phyloP scores from a whole-genome alignment of 2,329 filamentous ascomycete species.

The Talaromyces funiculosus region DNA sequence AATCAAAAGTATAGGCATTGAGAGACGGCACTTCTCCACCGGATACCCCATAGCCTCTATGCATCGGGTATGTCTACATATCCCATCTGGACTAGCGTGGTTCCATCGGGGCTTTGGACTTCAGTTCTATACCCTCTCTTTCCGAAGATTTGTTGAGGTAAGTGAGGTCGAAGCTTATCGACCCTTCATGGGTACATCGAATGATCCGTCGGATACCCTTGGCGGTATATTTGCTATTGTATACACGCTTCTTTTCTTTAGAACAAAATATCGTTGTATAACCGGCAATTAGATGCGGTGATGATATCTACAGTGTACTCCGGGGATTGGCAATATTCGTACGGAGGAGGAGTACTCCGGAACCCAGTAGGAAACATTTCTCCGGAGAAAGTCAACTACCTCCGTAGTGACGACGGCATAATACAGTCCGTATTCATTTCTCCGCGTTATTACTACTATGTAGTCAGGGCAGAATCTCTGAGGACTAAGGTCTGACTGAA shows the following conservation, averaged over 20 bases:
- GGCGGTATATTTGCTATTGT: background rate
- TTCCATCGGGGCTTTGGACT: background rate
- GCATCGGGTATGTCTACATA: background rate
- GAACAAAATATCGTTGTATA: too few species aligned
- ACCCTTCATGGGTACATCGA: background rate
- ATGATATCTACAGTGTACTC: background rate
- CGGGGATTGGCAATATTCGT: background rate
- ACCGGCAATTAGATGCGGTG: background rate
- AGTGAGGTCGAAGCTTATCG: background rate
- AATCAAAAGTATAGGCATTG: background rate
- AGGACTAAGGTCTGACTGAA: background rate
- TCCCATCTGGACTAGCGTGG: background rate
- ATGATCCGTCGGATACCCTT: background rate
- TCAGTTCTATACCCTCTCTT: background rate
- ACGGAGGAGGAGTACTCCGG: background rate
- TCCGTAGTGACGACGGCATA: background rate
- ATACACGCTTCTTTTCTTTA: too few species aligned
- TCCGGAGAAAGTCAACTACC: background rate
- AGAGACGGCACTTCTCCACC: background rate
- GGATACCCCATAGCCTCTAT: background rate
- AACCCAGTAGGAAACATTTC: background rate
- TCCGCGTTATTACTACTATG: background rate
- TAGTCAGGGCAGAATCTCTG: background rate
- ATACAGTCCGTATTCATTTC: background rate
- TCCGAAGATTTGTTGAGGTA: background rate